Percentiles rank a stretch among this genome's conserved stretches.
phyloP scores from a whole-genome alignment of 805 yeast genomes.

The Candida awuae region DNA sequence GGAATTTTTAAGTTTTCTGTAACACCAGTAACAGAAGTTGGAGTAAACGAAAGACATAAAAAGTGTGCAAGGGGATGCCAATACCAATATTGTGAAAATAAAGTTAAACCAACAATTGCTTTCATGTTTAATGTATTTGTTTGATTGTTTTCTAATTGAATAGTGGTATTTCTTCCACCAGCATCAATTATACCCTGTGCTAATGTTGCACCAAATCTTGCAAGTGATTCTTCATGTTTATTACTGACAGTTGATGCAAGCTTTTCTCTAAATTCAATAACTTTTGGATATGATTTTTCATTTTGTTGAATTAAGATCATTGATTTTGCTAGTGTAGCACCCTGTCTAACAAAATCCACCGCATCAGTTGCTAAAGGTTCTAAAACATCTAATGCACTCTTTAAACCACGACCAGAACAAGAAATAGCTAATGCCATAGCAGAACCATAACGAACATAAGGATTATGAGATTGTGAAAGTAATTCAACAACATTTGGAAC shows the following conservation, averaged over 20 bases:
- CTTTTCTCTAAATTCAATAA: slow-evolving; percentile 64
- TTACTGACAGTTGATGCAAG: slow-evolving; percentile 70
- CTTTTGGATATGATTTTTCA: slow-evolving; percentile 74
- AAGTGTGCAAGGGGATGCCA: slow-evolving; percentile 98
- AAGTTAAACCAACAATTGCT: slow-evolving; percentile 85
- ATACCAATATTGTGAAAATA: slow-evolving; percentile 93
- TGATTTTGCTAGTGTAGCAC: slow-evolving; percentile 86
- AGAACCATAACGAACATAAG: slow-evolving; percentile 97
- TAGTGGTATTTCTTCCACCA: slow-evolving; percentile 96
- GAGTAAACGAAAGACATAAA: slow-evolving; percentile 82
- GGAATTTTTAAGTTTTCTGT: slow-evolving; percentile 82
- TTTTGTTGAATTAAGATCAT: slow-evolving; percentile 87
- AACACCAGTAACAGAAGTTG: slow-evolving; percentile 85
- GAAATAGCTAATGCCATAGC: slow-evolving; percentile 96
- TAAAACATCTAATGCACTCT: slow-evolving; percentile 83
- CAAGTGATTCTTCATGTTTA: slow-evolving; percentile 93
- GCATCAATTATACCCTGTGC: slow-evolving; percentile 98
- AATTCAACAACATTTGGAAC: slow-evolving; percentile 94
- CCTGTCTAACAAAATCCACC: slow-evolving; percentile 96
- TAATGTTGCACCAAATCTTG: slow-evolving; percentile 94
- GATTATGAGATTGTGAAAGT: slow-evolving; percentile 89
- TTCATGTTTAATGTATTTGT: slow-evolving; percentile 86
- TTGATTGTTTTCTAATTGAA: slow-evolving; percentile 77
- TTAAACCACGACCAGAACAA: slow-evolving; percentile 89
- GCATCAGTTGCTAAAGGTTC: slow-evolving; percentile 91